Evolutionary conservation across 306 rosid genomes (phyloP).

Genomic region (Pterocarpus macrocarpus): DNA sequence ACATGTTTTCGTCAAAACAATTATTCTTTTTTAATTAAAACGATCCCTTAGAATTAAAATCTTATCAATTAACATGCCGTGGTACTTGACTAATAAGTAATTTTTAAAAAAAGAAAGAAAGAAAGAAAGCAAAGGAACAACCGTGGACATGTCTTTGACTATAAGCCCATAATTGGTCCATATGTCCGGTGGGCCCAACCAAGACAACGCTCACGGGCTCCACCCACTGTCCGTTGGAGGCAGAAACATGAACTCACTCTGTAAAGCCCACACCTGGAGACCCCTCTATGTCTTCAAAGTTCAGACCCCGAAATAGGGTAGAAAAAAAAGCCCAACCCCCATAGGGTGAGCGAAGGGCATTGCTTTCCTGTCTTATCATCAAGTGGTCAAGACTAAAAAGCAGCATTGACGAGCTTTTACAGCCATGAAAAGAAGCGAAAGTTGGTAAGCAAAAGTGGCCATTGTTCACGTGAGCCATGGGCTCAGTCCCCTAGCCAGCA

Average conservation of each 20-base stretch:
- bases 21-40: not conserved
- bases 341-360: not conserved
- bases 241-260: not conserved
- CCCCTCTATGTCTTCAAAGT: conserved; percentile 21
- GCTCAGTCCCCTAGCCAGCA: conserved; percentile 34
- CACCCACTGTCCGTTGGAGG: conserved; percentile 36
- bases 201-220: conserved; percentile 37
- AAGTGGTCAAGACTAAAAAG: conserved; percentile 38
- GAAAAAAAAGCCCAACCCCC: conserved; percentile 32
- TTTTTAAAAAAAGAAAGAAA: not conserved
- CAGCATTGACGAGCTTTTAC: conserved; percentile 26
- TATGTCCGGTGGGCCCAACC: conserved; percentile 44
- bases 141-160: not conserved
- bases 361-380: not conserved
- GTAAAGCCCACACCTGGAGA: conserved; percentile 45
- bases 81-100: not conserved
- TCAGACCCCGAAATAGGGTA: not conserved
- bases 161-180: conserved; percentile 24
- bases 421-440: conserved; percentile 78
- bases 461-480: conserved; percentile 60
- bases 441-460: conserved; percentile 14
- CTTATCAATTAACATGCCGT: not conserved
- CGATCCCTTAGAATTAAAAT: not conserved
- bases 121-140: not conserved
- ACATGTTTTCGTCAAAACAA: not conserved